Evolutionary conservation across 2,329 filamentous ascomycete genomes (phyloP).

Genomic region (Penicillium sp.): DNA sequence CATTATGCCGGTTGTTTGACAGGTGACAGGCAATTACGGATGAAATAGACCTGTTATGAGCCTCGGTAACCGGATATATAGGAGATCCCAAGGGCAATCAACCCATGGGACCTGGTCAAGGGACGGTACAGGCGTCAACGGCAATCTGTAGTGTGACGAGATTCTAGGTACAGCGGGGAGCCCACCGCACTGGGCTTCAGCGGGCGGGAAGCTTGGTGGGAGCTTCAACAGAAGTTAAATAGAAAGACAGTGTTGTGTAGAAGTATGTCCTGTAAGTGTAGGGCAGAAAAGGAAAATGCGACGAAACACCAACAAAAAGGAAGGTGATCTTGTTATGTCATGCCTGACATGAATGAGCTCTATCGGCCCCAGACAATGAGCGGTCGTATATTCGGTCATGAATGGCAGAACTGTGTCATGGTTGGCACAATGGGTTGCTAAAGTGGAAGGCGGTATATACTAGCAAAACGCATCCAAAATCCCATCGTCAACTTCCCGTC

Average conservation of each 20-base stretch:
- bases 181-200: conserved; percentile 23
- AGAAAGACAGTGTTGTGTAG: background rate
- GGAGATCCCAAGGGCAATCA: background rate
- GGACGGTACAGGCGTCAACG: background rate
- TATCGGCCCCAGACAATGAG: background rate
- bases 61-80: background rate
- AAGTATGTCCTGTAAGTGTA: background rate
- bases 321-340: background rate
- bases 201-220: conserved; percentile 20
- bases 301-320: background rate
- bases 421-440: background rate
- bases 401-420: background rate
- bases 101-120: conserved; percentile 3
- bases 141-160: conserved; percentile 10
- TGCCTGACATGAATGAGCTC: background rate
- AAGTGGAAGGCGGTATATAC: background rate
- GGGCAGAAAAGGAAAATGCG: background rate
- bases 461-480: conserved; percentile 32
- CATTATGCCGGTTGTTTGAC: conserved; percentile 18
- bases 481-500: conserved; percentile 25
- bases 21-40: background rate
- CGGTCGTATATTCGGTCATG: background rate
- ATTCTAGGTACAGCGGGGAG: conserved; percentile 28
- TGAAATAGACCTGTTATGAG: background rate
- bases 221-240: background rate